phyloP scores from a whole-genome alignment of 2,329 filamentous ascomycete genomes.

The Aspergillus luchuensis region DNA sequence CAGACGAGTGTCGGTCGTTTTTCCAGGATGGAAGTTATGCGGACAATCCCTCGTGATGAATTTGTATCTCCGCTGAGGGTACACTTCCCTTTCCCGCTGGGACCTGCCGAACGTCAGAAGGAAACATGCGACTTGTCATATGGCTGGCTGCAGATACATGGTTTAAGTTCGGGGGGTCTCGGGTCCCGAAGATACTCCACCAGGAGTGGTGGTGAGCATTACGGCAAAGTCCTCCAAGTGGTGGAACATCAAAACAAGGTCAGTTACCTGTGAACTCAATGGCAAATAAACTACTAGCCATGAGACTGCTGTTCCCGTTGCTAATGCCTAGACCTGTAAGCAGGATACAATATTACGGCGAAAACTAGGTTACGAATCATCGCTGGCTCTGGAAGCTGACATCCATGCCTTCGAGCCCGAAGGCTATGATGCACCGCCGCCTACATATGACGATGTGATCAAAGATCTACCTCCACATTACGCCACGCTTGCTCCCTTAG shows the following conservation, averaged over 20 bases:
- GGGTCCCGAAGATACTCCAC: not conserved
- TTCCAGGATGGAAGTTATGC: conserved; percentile 22
- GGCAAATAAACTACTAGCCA: not conserved
- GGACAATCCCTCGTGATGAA: conserved; percentile 7
- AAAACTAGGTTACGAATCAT: conserved; percentile 6
- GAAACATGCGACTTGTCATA: not conserved
- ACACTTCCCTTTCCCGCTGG: not conserved
- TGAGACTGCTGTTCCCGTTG: not conserved
- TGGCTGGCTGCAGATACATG: not conserved
- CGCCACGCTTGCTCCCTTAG: conserved; percentile 29
- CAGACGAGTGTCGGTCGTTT: not conserved
- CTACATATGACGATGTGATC: conserved; percentile 37
- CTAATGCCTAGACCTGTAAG: not conserved
- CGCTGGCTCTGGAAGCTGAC: conserved; percentile 15
- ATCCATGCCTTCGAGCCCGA: conserved; percentile 18
- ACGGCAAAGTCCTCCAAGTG: not conserved
- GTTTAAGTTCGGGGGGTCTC: not conserved
- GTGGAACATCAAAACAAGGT: not conserved
- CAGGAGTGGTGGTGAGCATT: not conserved
- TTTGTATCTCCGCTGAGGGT: not conserved
- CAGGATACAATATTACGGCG: conserved; percentile 4
- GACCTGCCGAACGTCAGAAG: not conserved
- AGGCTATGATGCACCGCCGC: conserved; percentile 30
- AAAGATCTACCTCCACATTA: conserved; percentile 40
- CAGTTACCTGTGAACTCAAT: not conserved